phyloP scores from a whole-genome alignment of 371 early-diverging fungal species.

The Dichotomocladium elegans region DNA sequence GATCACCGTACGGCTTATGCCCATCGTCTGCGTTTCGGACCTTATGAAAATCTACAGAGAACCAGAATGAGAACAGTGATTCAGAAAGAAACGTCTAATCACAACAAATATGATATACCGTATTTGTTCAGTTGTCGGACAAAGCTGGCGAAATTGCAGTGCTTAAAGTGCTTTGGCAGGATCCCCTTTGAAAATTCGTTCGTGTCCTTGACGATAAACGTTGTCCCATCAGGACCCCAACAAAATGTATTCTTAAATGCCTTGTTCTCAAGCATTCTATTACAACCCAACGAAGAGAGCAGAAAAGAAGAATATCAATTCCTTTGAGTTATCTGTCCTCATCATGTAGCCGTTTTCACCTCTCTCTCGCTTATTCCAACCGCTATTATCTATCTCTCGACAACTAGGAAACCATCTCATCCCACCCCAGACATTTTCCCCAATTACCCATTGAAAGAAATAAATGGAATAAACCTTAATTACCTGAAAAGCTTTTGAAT shows the following conservation, averaged over 20 bases:
- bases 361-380: too few species aligned
- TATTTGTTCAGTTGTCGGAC: conserved; percentile 97
- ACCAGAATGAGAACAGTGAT: too few species aligned
- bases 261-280: conserved; percentile 67
- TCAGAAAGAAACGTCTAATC: too few species aligned
- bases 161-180: conserved; percentile 86
- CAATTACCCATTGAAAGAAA: too few species aligned
- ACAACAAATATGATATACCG: too few species aligned
- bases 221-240: conserved; percentile 77
- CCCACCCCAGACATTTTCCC: too few species aligned
- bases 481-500: conserved; percentile 17
- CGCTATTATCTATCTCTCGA: too few species aligned
- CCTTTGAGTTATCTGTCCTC: too few species aligned
- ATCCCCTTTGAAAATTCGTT: conserved; percentile 69
- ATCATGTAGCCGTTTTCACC: too few species aligned
- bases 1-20: conserved; percentile 46
- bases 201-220: conserved; percentile 82
- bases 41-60: conserved; percentile 94
- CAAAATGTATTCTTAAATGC: conserved; percentile 56
- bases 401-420: too few species aligned
- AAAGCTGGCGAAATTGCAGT: conserved; percentile 91
- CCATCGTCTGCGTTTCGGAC: conserved; percentile 59
- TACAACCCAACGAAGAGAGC: too few species aligned
- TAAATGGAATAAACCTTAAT: neutral
- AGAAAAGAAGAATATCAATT: too few species aligned